These are phyloP conservation scores for Starmerella sp. DNA, from an alignment of 805 yeast species.

Conservation along the genomic window DNA sequence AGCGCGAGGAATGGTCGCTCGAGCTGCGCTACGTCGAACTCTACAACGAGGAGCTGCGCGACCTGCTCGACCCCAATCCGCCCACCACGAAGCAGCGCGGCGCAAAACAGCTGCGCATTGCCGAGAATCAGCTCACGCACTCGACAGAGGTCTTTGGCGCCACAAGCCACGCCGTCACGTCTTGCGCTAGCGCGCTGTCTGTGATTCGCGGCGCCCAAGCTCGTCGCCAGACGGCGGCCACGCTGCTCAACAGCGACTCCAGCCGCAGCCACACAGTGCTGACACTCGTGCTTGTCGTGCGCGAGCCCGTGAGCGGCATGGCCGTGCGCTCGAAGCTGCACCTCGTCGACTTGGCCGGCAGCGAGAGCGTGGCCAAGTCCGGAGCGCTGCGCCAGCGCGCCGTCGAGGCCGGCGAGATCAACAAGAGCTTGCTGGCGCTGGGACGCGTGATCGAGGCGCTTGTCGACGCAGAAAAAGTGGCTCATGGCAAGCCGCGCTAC, in stretches of 20 bases:
- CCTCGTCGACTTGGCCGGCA: conserved; percentile 88
- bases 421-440: conserved; percentile 73
- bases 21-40: conserved; percentile 66
- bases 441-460: conserved; percentile 60
- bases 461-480: background rate
- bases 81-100: conserved; percentile 18
- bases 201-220: conserved; percentile 46
- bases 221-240: conserved; percentile 62
- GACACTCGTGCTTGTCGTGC: conserved; percentile 44
- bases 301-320: conserved; percentile 39
- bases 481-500: conserved; percentile 24
- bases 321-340: conserved; percentile 52
- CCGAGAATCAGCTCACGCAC: conserved; percentile 39
- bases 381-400: conserved; percentile 84
- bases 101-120: conserved; percentile 44
- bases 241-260: conserved; percentile 60
- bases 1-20: conserved; percentile 37
- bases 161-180: conserved; percentile 41
- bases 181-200: conserved; percentile 42
- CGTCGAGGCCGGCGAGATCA: conserved; percentile 86
- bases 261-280: conserved; percentile 75
- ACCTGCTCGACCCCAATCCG: conserved; percentile 39
- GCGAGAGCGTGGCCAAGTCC: conserved; percentile 76
- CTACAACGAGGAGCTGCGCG: conserved; percentile 77
- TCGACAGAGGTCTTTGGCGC: conserved; percentile 46